Conservation (phyloP, 148 eudicot genomes). For the Camellia lanceoleosa region DNA sequence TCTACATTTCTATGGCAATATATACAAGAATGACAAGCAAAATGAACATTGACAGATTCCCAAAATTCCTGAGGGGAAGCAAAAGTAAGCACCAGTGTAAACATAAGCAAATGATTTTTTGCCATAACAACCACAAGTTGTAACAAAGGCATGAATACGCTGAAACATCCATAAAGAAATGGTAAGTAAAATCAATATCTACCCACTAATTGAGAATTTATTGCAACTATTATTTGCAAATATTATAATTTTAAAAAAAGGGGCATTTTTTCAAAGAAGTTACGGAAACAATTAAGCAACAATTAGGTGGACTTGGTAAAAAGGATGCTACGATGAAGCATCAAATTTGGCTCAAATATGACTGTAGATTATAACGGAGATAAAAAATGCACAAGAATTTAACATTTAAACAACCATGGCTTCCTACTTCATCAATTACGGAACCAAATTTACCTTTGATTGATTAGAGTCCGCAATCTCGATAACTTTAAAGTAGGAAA, state of each 20-base stretch:
- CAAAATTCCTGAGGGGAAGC: background rate
- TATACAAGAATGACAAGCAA: background rate
- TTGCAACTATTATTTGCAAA: background rate
- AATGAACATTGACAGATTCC: background rate
- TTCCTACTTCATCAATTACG: background rate
- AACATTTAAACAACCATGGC: background rate
- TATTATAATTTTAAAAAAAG: background rate
- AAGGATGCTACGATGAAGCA: background rate
- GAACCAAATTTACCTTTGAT: conserved; percentile 57
- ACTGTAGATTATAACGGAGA: background rate
- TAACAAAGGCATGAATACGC: no score
- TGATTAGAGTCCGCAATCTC: conserved; percentile 74
- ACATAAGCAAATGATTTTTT: background rate
- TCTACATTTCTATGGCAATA: background rate
- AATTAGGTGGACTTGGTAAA: background rate
- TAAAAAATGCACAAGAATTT: background rate
- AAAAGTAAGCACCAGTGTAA: background rate
- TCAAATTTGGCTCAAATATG: background rate
- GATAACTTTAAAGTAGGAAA: conserved; percentile 74
- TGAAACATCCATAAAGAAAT: background rate
- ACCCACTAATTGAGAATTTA: background rate
- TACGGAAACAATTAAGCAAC: background rate
- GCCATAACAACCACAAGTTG: no score
- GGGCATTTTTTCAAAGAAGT: background rate
- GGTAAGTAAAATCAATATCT: background rate